phyloP scores from a whole-genome alignment of 225 moss, liverwort and hornwort genomes.

The Sphagnum tenellum region DNA sequence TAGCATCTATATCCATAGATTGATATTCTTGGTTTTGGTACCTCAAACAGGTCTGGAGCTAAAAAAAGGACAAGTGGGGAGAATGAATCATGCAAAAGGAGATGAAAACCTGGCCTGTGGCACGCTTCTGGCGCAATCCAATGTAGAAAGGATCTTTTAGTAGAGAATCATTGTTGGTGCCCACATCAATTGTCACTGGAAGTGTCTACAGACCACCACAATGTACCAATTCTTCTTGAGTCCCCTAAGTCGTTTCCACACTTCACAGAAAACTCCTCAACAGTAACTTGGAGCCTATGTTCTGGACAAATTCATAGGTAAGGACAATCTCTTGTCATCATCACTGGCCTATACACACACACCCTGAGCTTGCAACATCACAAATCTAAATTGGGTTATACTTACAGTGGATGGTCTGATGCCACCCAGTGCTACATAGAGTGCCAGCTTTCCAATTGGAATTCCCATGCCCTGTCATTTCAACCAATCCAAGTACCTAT shows the following conservation, averaged over 20 bases:
- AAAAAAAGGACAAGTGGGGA: background rate
- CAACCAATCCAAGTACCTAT: background rate
- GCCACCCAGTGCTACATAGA: constrained; percentile 34
- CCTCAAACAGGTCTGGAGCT: background rate
- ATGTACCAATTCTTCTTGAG: background rate
- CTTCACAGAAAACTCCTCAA: background rate
- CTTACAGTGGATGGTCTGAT: constrained; percentile 30
- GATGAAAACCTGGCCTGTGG: constrained; percentile 28
- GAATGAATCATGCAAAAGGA: too few relatives aligned
- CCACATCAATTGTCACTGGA: constrained; percentile 39
- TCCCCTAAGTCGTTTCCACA: background rate
- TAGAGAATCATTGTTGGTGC: constrained; percentile 37
- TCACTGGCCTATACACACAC: too few relatives aligned
- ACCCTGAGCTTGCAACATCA: too few relatives aligned
- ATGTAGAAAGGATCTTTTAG: constrained; percentile 28
- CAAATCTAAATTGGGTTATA: background rate
- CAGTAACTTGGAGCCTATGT: too few relatives aligned
- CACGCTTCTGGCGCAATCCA: constrained; percentile 21
- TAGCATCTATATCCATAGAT: too few relatives aligned
- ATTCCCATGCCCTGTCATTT: constrained; percentile 32
- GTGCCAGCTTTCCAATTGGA: constrained; percentile 30
- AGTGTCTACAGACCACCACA: constrained; percentile 14
- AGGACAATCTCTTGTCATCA: too few relatives aligned
- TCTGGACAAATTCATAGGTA: too few relatives aligned
- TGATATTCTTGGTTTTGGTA: background rate